Conservation (phyloP, 164 flowering plant genomes). For the Kingdonia uniflora region DNA sequence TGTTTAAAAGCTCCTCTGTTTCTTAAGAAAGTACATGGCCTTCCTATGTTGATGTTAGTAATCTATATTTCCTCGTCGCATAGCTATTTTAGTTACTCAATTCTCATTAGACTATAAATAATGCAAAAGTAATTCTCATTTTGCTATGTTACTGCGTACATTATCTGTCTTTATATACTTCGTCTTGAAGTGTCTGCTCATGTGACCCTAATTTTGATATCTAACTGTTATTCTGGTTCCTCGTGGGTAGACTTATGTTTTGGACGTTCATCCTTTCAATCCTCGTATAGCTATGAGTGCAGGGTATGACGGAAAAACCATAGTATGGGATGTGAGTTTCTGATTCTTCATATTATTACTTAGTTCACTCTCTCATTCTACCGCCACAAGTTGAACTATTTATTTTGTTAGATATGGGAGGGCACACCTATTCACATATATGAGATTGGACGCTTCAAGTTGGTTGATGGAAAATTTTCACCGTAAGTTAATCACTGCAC, state of each 20-base stretch:
- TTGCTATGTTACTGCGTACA: too few relatives aligned
- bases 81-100: too few relatives aligned
- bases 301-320: slow-evolving; percentile 97
- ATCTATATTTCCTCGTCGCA: too few relatives aligned
- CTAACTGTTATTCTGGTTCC: slow-evolving; percentile 5
- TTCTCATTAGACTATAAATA: too few relatives aligned
- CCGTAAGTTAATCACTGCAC: slow-evolving; percentile 50
- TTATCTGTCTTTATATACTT: too few relatives aligned
- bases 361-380: background rate
- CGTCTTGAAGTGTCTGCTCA: too few relatives aligned
- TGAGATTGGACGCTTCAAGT: slow-evolving; percentile 79
- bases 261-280: slow-evolving; percentile 98
- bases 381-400: slow-evolving; percentile 1
- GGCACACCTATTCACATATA: slow-evolving; percentile 73
- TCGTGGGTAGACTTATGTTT: slow-evolving; percentile 72
- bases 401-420: slow-evolving; percentile 80
- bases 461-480: slow-evolving; percentile 98
- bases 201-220: slow-evolving; percentile 5
- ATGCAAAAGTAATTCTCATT: too few relatives aligned
- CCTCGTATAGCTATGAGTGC: slow-evolving; percentile 99
- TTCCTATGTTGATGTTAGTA: too few relatives aligned
- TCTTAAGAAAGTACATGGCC: too few relatives aligned
- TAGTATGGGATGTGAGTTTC: slow-evolving; percentile 96
- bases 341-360: slow-evolving; percentile 3
- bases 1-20: too few relatives aligned